Conservation (phyloP, 1,284 basidiomycete species). For the Irpex lacteus region DNA sequence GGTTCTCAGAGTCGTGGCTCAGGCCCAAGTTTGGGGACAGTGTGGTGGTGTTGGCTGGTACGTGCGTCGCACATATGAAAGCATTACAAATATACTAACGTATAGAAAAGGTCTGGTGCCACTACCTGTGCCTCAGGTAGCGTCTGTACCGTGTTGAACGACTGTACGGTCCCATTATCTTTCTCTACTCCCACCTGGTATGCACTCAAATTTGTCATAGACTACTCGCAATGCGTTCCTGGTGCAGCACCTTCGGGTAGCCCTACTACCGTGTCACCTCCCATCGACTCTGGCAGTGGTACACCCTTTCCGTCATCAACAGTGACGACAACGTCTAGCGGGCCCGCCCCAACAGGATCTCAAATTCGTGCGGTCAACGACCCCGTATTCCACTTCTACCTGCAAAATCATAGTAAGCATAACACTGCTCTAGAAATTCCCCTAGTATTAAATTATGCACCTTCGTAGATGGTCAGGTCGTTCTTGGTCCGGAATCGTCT, state of each 20-base stretch:
- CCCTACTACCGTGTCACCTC: conserved; percentile 23
- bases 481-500: conserved; percentile 50
- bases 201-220: conserved; percentile 24
- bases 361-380: conserved; percentile 53
- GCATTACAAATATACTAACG: background rate
- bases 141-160: conserved; percentile 40
- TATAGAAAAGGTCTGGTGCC: conserved; percentile 37
- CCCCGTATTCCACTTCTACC: conserved; percentile 57
- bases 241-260: conserved; percentile 22
- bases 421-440: background rate
- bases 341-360: conserved; percentile 45
- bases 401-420: conserved; percentile 44
- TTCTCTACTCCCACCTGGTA: conserved; percentile 2
- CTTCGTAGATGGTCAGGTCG: conserved; percentile 39
- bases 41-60: conserved; percentile 50
- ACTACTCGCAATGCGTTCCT: conserved; percentile 51
- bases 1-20: conserved; percentile 26
- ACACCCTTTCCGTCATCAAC: conserved; percentile 25
- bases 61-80: conserved; percentile 13
- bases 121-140: conserved; percentile 46
- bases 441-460: background rate
- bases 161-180: conserved; percentile 32
- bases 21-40: conserved; percentile 43
- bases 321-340: conserved; percentile 38
- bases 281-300: conserved; percentile 29